Evolutionary conservation across 768 basidiomycete genomes (phyloP), one percentile per base, ranked within the genome.

Genomic region (Chiua virens): DNA sequence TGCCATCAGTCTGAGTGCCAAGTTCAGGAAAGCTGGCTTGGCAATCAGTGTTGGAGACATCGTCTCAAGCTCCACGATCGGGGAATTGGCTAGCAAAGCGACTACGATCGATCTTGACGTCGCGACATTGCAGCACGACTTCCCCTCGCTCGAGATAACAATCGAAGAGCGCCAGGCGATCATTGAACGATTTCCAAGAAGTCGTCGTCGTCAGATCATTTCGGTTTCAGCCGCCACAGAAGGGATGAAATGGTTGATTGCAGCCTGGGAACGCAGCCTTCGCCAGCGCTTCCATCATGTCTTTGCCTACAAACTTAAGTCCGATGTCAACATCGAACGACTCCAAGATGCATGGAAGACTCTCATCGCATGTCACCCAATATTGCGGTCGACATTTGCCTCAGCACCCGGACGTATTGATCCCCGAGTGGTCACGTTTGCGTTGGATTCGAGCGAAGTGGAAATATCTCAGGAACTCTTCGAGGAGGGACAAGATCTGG

Each of bases 331-430:
- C 34, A 38, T 48, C 2, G 45, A 40, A 13, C 66, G 54, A 38
- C 56, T 79, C 8, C 60, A 50, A 42, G 48, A 30, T 9, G 71
- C 77, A 4, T 79, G 78, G 78, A 57, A 59, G 36, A 54, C 57
- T 22, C 62, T 79, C 39, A 28, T 73, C 23, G 50, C 54, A 3
- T 64, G 63, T 15, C 75, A 73, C 53, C 62, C 73, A 5, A 69
- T 79, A 27, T 61, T 78, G 23, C 71, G 77, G 27, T 75, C 77
- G 14, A 76, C 76, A 1, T 75, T 76, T 51, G 69, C 68, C 20
- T 61, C 56, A 35, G 43, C 47, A 7, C 57, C 53, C 17, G 54
- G 57, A 35, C 22, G 41, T 5, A 22, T 40, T 9, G 57, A 60
- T 4, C 61, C 62, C 18, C 60, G 60, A 9, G 42, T 70, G 27